Evolutionary conservation across 257 asterid species (phyloP).

Genomic region (Scutellaria minor): DNA sequence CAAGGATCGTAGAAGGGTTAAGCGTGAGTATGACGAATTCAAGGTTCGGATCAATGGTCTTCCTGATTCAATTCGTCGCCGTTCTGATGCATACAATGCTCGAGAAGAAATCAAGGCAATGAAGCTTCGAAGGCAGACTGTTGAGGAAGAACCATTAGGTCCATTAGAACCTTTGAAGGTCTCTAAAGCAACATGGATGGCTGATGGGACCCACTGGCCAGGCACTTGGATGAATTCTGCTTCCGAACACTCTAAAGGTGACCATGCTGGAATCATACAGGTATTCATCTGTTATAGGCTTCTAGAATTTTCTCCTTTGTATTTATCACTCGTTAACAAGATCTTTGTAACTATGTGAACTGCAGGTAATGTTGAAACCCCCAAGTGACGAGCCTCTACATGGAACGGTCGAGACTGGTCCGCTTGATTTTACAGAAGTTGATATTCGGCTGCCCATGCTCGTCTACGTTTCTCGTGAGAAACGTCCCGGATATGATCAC

Average conservation of each 20-base stretch:
- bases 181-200: constrained; percentile 94
- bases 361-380: constrained; percentile 93
- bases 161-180: constrained; percentile 67
- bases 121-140: constrained; percentile 71
- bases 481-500: constrained; percentile 91
- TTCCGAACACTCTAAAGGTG: constrained; percentile 82
- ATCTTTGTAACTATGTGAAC: constrained; percentile 21
- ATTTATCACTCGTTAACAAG: neutral
- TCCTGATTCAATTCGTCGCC: constrained; percentile 86
- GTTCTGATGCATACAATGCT: constrained; percentile 89
- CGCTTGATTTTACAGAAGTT: constrained; percentile 65
- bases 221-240: constrained; percentile 75
- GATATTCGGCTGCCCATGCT: constrained; percentile 90
- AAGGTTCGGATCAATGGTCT: constrained; percentile 87
- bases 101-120: constrained; percentile 85
- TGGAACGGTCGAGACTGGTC: constrained; percentile 58
- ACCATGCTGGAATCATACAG: constrained; percentile 93
- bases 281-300: constrained; percentile 36
- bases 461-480: constrained; percentile 87
- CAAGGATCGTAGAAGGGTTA: constrained; percentile 82
- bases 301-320: neutral
- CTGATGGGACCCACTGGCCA: constrained; percentile 94
- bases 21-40: constrained; percentile 90
- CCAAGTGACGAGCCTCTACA: constrained; percentile 78
- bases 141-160: constrained; percentile 52